Evolutionary conservation across 139 green algal genomes (phyloP), one percentile per base, ranked within the genome.

Genomic region (Mesostigma viride): DNA sequence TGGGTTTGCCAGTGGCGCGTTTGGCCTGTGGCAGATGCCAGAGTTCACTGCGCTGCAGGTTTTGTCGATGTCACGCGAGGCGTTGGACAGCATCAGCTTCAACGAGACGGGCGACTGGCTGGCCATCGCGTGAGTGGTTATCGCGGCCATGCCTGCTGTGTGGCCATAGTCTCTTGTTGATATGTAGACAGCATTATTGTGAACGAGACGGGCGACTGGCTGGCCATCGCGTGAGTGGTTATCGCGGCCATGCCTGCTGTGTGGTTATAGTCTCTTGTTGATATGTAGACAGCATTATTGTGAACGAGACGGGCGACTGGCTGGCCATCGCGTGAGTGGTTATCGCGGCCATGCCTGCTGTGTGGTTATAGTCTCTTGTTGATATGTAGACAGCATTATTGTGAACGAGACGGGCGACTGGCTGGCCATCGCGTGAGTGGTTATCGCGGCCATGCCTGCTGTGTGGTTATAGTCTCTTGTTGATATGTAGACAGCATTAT

Each of bases 11-110:
- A 81, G 78, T 35, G 92, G 92, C 59, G 62, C 94, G 34, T 96
- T 98, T 72, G 86, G 94, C 26, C 73, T 98, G 60, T 79, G 85
- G 56, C 82, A 92, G 82, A 78, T 98, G 72, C 91, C 92, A 0
- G 86, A 86, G 20, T 90, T 91, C 36, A 61, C 80, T 3, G 24
- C 34, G 1, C 30, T 81, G n/a, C 85, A 91, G 48, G 74, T 79
- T 2, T 78, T 93, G 47, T 76, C 51, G 53, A 58, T 87, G 48
- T 81, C 76, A 26, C 74, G 76, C 5, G 83, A 90, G 70, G 53
- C 69, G 5, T 73, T 97, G 45, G 89, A 58, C 14, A 68, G 79
- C 1, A 65, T 88, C 11, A 64, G 76, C 1, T 96, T 96, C 83
- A 94, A 89, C 64, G 32, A 75, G 17, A 72, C 45, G 22, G 91